Conservation (phyloP, 1,139 yeast genomes). For the Wickerhamiella infanticola region DNA sequence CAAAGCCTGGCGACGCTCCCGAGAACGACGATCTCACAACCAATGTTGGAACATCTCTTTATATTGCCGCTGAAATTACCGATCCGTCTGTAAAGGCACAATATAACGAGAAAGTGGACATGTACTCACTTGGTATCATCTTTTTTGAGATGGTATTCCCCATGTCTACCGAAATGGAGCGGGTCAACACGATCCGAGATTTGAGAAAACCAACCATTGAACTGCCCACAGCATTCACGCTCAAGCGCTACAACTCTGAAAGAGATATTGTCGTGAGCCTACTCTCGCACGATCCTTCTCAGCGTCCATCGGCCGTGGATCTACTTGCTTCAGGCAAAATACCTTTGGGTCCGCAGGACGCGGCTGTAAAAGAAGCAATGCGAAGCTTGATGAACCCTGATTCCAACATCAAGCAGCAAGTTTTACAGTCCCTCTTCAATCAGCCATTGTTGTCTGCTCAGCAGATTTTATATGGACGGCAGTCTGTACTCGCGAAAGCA, state of each 20-base stretch:
- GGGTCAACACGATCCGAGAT: constrained; percentile 52
- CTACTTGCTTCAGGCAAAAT: constrained; percentile 65
- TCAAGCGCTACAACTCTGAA: constrained; percentile 38
- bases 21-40: constrained; percentile 66
- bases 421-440: constrained; percentile 65
- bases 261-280: constrained; percentile 48
- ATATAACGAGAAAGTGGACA: constrained; percentile 84
- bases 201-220: constrained; percentile 33
- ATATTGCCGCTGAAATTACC: constrained; percentile 77
- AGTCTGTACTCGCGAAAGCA: constrained; percentile 8
- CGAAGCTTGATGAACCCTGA: constrained; percentile 76
- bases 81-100: constrained; percentile 12
- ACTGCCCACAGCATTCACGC: constrained; percentile 53
- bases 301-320: constrained; percentile 65
- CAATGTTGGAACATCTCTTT: constrained; percentile 83
- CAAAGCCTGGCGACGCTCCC: constrained; percentile 6
- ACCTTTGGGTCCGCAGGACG: constrained; percentile 83
- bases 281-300: constrained; percentile 61
- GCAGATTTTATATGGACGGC: constrained; percentile 63
- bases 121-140: constrained; percentile 87
- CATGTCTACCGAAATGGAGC: constrained; percentile 80
- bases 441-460: constrained; percentile 73
- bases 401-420: constrained; percentile 90
- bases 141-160: constrained; percentile 89
- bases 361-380: constrained; percentile 73